A percentile compares a stretch with the other conserved stretches of the same genome.
Conservation (phyloP, 306 rosid species). For the Trifolium fragiferum region DNA sequence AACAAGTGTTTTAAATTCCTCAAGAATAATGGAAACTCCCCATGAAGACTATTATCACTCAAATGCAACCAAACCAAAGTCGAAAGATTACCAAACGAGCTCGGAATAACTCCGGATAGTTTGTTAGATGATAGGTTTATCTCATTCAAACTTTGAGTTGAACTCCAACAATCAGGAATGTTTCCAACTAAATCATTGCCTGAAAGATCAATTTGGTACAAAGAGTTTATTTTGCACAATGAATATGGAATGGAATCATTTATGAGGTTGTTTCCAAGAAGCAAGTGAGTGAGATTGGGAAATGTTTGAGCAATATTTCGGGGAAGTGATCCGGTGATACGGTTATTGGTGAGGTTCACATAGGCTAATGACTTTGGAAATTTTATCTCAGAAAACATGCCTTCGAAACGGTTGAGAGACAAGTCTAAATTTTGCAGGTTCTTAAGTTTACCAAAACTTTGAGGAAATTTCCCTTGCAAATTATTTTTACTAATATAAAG, state of each 20-base stretch:
- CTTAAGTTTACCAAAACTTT: background rate
- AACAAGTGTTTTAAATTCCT: background rate
- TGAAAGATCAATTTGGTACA: conserved; percentile 41
- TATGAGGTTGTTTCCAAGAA: conserved; percentile 33
- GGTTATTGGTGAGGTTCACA: conserved; percentile 31
- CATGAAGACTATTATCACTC: conserved; percentile 35
- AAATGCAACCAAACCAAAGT: background rate
- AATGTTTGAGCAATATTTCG: conserved; percentile 16
- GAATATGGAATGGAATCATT: conserved; percentile 36
- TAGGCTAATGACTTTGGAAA: conserved; percentile 12
- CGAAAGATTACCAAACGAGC: background rate
- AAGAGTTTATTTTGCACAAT: conserved; percentile 31
- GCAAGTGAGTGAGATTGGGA: conserved; percentile 29
- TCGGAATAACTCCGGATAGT: conserved; percentile 34
- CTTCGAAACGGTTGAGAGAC: conserved; percentile 7
- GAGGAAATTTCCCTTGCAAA: conserved; percentile 32
- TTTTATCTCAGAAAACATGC: conserved; percentile 7
- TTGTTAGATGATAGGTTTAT: conserved; percentile 12
- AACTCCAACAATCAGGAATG: conserved; percentile 35
- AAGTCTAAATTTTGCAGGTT: conserved; percentile 8
- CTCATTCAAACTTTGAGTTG: background rate
- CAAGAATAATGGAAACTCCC: conserved; percentile 22
- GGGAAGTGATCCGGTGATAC: conserved; percentile 21
- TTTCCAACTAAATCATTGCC: conserved; percentile 35
- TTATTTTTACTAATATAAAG: conserved; percentile 8